Evolutionary conservation across 1,284 basidiomycete genomes (phyloP).

Genomic region (Violaceomyces palustris): DNA sequence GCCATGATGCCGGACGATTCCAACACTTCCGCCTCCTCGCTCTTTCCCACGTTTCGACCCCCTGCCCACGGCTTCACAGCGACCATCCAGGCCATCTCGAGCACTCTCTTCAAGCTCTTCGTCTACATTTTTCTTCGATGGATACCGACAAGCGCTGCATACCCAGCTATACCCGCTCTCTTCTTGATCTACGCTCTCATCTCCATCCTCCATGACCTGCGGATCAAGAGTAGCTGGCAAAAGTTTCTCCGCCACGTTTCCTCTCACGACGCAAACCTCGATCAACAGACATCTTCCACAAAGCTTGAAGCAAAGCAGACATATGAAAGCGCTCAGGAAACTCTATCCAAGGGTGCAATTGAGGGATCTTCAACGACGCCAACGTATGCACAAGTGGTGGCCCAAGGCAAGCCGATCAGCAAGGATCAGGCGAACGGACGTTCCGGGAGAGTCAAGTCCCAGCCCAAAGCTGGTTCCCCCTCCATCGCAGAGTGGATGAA

Average conservation of each 20-base stretch:
- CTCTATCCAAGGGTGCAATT: no score
- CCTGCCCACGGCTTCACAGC: slow-evolving; percentile 21
- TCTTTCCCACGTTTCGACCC: slow-evolving; percentile 8
- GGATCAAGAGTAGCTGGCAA: no score
- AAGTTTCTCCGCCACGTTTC: no score
- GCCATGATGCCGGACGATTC: slow-evolving; percentile 20
- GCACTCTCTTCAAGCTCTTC: slow-evolving; percentile 36
- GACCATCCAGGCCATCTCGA: slow-evolving; percentile 22
- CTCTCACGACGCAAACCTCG: no score
- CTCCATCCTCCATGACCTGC: slow-evolving; percentile 25
- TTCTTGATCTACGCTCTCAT: slow-evolving; percentile 28
- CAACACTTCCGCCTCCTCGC: background rate
- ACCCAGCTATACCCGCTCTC: slow-evolving; percentile 27
- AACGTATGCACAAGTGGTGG: no score
- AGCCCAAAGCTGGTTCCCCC: slow-evolving; percentile 6
- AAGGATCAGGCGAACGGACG: no score
- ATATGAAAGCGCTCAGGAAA: no score
- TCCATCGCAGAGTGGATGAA: slow-evolving; percentile 15
- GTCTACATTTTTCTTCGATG: slow-evolving; percentile 44
- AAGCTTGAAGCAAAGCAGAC: no score
- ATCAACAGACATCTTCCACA: no score
- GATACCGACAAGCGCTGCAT: slow-evolving; percentile 32
- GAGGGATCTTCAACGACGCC: no score
- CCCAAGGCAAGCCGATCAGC: no score
- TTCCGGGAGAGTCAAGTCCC: no score